Evolutionary conservation across 1,139 yeast species (phyloP).

Genomic region (Yamadazyma friedrichii): DNA sequence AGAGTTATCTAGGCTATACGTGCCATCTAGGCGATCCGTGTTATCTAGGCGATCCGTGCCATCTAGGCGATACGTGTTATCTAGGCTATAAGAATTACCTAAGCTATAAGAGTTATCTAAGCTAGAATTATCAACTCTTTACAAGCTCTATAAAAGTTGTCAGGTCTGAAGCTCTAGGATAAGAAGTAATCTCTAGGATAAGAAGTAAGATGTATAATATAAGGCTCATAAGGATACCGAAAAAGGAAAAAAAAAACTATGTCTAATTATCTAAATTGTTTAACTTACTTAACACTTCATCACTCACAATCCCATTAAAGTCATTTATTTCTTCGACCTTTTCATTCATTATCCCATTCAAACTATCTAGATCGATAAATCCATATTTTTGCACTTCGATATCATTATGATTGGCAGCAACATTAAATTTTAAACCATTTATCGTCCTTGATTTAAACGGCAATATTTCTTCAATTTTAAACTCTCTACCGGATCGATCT

Average conservation of each 20-base stretch:
- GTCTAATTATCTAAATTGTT: neutral
- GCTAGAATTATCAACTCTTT: too few relatives aligned
- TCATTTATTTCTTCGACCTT: neutral
- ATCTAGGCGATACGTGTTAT: too few relatives aligned
- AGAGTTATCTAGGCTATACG: too few relatives aligned
- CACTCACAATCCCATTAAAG: conserved; percentile 1
- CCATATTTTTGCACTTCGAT: neutral
- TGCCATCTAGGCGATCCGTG: too few relatives aligned
- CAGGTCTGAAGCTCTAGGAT: too few relatives aligned
- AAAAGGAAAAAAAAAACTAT: neutral
- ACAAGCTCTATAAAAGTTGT: too few relatives aligned
- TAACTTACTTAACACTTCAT: neutral
- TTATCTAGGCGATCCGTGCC: too few relatives aligned
- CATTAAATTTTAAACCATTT: neutral
- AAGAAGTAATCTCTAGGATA: too few relatives aligned
- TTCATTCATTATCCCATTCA: neutral
- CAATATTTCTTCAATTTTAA: neutral
- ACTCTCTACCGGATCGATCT: neutral
- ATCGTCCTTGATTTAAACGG: neutral
- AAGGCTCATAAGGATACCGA: too few relatives aligned
- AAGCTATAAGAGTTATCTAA: too few relatives aligned
- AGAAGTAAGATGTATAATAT: too few relatives aligned
- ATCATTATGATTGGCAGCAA: conserved; percentile 1
- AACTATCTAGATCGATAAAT: neutral
- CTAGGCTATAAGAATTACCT: too few relatives aligned